These are phyloP conservation scores for Rhynchosporium graminicola DNA, from an alignment of 2,329 filamentous ascomycete genomes.

Conservation along the genomic window DNA sequence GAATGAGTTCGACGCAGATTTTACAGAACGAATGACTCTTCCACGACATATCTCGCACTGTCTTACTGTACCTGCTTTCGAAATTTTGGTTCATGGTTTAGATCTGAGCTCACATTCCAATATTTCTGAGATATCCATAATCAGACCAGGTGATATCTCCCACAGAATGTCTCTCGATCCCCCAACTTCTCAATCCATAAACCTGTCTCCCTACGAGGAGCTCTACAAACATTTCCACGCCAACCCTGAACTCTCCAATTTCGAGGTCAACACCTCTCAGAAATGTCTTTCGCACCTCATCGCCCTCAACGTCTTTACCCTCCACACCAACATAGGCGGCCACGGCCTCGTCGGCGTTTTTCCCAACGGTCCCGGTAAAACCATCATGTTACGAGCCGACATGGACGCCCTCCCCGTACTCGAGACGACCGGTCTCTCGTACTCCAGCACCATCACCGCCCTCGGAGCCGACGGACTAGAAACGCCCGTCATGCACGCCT, in stretches of 20 bases:
- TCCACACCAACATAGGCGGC: constrained; percentile 56
- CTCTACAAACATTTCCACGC: constrained; percentile 60
- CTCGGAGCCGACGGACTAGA: constrained; percentile 48
- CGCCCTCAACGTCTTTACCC: constrained; percentile 41
- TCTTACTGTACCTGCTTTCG: no score
- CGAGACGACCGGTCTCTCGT: constrained; percentile 56
- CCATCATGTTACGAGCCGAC: constrained; percentile 60
- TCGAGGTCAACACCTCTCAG: constrained; percentile 54
- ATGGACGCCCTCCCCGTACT: constrained; percentile 61
- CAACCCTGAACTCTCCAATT: constrained; percentile 59
- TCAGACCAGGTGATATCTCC: neutral
- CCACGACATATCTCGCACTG: no score
- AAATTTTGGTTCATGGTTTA: no score
- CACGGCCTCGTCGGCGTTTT: constrained; percentile 58
- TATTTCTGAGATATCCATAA: no score
- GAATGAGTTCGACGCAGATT: no score
- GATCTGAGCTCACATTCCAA: no score
- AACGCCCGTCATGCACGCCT: constrained; percentile 67
- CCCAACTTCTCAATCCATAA: neutral
- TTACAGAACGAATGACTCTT: no score
- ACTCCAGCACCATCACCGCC: constrained; percentile 50
- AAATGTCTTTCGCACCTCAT: constrained; percentile 47
- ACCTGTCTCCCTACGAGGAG: constrained; percentile 47
- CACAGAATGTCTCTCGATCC: neutral
- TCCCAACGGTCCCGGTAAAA: constrained; percentile 55